Evolutionary conservation across 2,329 filamentous ascomycete species (phyloP).

Genomic region (Clarireedia monteithiana): DNA sequence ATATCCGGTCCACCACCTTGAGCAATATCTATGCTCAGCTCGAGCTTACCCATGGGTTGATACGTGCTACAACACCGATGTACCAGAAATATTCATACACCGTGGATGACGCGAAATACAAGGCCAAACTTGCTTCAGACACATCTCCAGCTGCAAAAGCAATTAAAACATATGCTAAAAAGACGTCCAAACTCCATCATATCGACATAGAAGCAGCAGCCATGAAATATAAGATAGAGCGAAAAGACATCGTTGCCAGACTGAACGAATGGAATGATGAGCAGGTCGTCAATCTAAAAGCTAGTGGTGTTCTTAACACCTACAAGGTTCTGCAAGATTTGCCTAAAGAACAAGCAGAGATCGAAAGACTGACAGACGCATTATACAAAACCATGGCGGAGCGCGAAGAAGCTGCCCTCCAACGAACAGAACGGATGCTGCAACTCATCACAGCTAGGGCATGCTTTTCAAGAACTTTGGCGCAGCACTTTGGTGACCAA

Average conservation of each 20-base stretch:
- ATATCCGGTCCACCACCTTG: slow-evolving; percentile 44
- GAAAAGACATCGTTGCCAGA: slow-evolving; percentile 43
- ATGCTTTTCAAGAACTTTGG: slow-evolving; percentile 46
- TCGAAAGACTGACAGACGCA: slow-evolving; percentile 37
- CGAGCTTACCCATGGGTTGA: slow-evolving; percentile 48
- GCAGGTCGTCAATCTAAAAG: slow-evolving; percentile 42
- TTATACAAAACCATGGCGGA: slow-evolving; percentile 43
- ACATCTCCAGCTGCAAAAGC: slow-evolving; percentile 36
- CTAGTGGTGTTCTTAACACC: slow-evolving; percentile 43
- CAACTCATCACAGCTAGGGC: slow-evolving; percentile 42
- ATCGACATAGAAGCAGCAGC: slow-evolving; percentile 42
- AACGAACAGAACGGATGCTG: slow-evolving; percentile 41
- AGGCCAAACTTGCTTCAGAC: slow-evolving; percentile 30
- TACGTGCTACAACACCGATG: slow-evolving; percentile 49
- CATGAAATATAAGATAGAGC: slow-evolving; percentile 28
- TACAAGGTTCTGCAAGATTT: slow-evolving; percentile 43
- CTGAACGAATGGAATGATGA: slow-evolving; percentile 46
- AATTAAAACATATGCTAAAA: slow-evolving; percentile 35
- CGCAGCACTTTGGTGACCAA: slow-evolving; percentile 49
- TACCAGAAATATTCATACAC: slow-evolving; percentile 49
- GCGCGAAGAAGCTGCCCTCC: slow-evolving; percentile 46
- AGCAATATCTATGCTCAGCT: slow-evolving; percentile 51
- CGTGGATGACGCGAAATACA: slow-evolving; percentile 28
- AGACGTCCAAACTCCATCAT: slow-evolving; percentile 35
- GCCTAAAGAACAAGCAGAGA: slow-evolving; percentile 35